Percentiles rank a stretch among this genome's conserved stretches.
Conservation (phyloP, 2,329 filamentous ascomycete species). For the Aspergillus sp. region DNA sequence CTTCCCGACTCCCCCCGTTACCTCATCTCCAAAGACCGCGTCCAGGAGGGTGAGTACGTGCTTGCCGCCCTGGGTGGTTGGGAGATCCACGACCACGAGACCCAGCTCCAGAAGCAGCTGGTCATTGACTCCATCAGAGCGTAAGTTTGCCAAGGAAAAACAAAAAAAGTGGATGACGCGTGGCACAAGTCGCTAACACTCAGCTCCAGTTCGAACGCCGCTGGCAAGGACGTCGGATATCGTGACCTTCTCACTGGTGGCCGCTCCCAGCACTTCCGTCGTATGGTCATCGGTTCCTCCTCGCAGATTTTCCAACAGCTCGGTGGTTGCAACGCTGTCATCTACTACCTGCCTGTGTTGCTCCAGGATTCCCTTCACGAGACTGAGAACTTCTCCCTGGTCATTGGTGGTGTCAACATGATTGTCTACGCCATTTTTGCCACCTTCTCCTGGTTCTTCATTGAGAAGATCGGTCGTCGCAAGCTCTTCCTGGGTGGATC, state of each 20-base stretch:
- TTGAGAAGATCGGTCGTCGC: slow-evolving; percentile 52
- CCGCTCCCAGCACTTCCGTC: slow-evolving; percentile 43
- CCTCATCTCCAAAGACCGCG: slow-evolving; percentile 47
- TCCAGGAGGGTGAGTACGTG: slow-evolving; percentile 52
- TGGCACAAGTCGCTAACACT: slow-evolving; percentile 37
- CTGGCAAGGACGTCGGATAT: slow-evolving; percentile 51
- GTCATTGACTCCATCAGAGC: slow-evolving; percentile 69
- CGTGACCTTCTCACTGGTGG: slow-evolving; percentile 41
- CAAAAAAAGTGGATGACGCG: slow-evolving; percentile 19
- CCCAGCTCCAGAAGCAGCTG: slow-evolving; percentile 62
- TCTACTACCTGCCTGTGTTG: slow-evolving; percentile 53
- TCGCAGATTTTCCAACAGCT: slow-evolving; percentile 52
- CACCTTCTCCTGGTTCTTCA: slow-evolving; percentile 52
- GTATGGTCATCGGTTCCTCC: slow-evolving; percentile 44
- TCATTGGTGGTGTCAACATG: slow-evolving; percentile 57
- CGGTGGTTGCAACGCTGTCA: slow-evolving; percentile 53
- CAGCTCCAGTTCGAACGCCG: slow-evolving; percentile 57
- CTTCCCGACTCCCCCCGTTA: slow-evolving; percentile 51
- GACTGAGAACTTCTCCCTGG: slow-evolving; percentile 46
- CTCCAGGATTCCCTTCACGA: slow-evolving; percentile 50
- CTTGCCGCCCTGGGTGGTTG: slow-evolving; percentile 53
- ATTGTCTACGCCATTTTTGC: slow-evolving; percentile 48
- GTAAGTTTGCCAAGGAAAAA: slow-evolving; percentile 37
- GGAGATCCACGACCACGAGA: slow-evolving; percentile 57
- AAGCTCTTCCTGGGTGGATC: slow-evolving; percentile 46